Evolutionary conservation across 2,329 filamentous ascomycete genomes (phyloP).

Genomic region (Thielaviopsis euricoi): DNA sequence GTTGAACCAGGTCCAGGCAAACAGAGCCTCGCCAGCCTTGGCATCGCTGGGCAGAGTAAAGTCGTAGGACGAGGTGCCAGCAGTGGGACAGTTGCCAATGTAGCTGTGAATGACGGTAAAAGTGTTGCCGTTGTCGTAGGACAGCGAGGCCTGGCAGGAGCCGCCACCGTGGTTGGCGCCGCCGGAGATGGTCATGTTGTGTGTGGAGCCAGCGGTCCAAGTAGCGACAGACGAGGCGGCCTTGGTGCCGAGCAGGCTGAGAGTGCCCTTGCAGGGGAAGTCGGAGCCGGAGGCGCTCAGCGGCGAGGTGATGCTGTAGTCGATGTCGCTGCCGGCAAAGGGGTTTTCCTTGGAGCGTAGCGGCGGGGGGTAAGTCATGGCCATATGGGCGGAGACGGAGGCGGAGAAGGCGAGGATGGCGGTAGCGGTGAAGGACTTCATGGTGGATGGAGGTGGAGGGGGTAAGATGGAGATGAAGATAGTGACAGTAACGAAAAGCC

Average conservation of each 20-base stretch:
- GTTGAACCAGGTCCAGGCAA: slow-evolving; percentile 70
- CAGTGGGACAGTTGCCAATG: slow-evolving; percentile 35
- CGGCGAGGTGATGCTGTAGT: slow-evolving; percentile 59
- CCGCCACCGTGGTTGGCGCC: slow-evolving; percentile 50
- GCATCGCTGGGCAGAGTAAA: slow-evolving; percentile 52
- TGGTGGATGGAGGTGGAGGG: slow-evolving; percentile 18
- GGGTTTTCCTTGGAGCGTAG: slow-evolving; percentile 37
- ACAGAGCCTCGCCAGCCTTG: slow-evolving; percentile 42
- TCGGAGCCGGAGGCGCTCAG: slow-evolving; percentile 42
- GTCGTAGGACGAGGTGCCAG: slow-evolving; percentile 33
- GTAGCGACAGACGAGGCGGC: slow-evolving; percentile 38
- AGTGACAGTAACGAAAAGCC: background rate
- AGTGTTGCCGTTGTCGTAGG: slow-evolving; percentile 51
- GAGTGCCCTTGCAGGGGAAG: slow-evolving; percentile 61
- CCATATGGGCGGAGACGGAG: slow-evolving; percentile 37
- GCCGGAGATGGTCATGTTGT: slow-evolving; percentile 48
- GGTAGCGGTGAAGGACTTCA: slow-evolving; percentile 26
- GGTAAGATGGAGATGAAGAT: background rate
- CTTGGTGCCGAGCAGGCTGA: slow-evolving; percentile 29
- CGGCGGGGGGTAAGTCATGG: slow-evolving; percentile 35
- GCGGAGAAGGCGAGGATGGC: slow-evolving; percentile 26
- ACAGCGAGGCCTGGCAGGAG: slow-evolving; percentile 60
- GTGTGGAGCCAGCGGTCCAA: slow-evolving; percentile 44
- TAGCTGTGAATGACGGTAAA: slow-evolving; percentile 52
- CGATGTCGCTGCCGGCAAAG: slow-evolving; percentile 31